Percentiles rank a stretch among this genome's conserved stretches.
Conservation (phyloP, 208 protist species). For the Trichomonas gallinae region DNA sequence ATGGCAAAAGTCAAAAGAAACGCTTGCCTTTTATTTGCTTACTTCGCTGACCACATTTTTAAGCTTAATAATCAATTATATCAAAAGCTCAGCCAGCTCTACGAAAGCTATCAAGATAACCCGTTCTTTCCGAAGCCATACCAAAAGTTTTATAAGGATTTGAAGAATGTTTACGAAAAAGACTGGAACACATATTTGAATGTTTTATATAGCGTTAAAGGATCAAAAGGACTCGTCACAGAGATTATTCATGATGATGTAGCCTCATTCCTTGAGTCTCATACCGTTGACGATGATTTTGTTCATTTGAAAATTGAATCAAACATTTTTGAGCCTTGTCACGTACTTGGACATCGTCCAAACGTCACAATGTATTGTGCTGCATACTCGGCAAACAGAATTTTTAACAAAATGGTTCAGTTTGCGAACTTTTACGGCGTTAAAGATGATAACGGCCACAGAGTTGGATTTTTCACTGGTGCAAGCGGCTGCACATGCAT, state of each 20-base stretch:
- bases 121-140: neutral
- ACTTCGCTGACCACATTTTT: neutral
- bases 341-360: neutral
- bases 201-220: neutral
- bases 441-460: neutral
- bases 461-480: neutral
- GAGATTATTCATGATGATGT: neutral
- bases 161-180: neutral
- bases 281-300: neutral
- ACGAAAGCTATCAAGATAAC: neutral
- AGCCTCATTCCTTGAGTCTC: neutral
- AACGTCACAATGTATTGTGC: neutral
- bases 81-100: neutral
- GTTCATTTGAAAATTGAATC: neutral
- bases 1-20: neutral
- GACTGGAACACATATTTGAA: neutral
- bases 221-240: neutral
- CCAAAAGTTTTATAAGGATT: neutral
- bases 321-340: neutral
- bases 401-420: neutral
- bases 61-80: neutral
- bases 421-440: neutral
- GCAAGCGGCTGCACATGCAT: neutral
- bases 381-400: neutral
- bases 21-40: neutral